Evolutionary conservation across 805 yeast genomes (phyloP).

Genomic region (Metschnikowia peoriensis): DNA sequence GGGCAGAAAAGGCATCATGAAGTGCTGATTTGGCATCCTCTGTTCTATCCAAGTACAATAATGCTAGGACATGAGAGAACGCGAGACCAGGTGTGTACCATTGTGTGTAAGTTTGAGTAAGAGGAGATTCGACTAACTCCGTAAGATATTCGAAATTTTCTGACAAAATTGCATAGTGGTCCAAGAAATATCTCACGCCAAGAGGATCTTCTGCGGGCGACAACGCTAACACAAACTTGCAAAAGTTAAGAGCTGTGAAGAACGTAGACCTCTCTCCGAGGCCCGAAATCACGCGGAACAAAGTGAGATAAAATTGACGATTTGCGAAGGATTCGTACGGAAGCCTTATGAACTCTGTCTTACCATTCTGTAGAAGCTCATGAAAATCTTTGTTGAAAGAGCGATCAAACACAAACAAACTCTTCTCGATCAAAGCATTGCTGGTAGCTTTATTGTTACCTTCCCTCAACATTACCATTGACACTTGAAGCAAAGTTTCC

Average conservation of each 20-base stretch:
- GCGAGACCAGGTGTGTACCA: constrained; percentile 77
- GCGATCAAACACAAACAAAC: constrained; percentile 77
- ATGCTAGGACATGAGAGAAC: constrained; percentile 65
- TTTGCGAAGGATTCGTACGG: constrained; percentile 77
- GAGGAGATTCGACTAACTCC: constrained; percentile 54
- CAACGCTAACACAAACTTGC: constrained; percentile 66
- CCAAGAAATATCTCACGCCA: constrained; percentile 81
- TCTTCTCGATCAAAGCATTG: constrained; percentile 72
- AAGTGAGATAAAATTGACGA: constrained; percentile 70
- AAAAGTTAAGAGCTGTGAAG: constrained; percentile 72
- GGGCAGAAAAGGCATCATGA: constrained; percentile 47
- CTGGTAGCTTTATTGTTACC: constrained; percentile 70
- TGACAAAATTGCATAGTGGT: constrained; percentile 67
- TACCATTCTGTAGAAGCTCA: constrained; percentile 43
- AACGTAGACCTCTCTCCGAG: constrained; percentile 77
- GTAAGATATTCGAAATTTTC: constrained; percentile 63
- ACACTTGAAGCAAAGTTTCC: constrained; percentile 75
- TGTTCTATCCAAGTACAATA: constrained; percentile 40
- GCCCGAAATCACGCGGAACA: constrained; percentile 68
- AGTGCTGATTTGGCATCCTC: constrained; percentile 50
- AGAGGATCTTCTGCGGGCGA: constrained; percentile 80
- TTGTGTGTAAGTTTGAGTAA: constrained; percentile 53
- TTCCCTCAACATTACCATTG: constrained; percentile 69
- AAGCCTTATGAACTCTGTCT: constrained; percentile 57
- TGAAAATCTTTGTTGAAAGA: constrained; percentile 60